These are phyloP conservation scores for Eimeria falciformis DNA, from an alignment of 169 alveolate species.

Conservation along the genomic window DNA sequence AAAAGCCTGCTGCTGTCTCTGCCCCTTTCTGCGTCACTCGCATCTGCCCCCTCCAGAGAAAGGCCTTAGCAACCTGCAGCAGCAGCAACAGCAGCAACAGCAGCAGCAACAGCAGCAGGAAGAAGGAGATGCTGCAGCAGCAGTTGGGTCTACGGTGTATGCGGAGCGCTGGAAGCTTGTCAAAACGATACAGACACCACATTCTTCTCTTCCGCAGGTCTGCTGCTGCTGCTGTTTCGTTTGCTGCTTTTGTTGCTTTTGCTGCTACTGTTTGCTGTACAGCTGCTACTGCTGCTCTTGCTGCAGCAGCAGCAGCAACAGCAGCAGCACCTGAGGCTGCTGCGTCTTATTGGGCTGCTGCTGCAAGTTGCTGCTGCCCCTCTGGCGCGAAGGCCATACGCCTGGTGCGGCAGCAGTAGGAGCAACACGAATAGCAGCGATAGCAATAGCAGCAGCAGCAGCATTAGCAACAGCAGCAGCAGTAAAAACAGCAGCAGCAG, in stretches of 20 bases:
- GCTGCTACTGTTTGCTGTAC: neutral
- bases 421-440: neutral
- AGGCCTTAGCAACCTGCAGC: neutral
- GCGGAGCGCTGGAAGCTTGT: slow-evolving; percentile 22
- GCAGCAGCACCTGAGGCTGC: slow-evolving; percentile 12
- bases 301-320: neutral
- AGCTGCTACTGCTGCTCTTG: slow-evolving; percentile 3
- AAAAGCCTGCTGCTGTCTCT: neutral
- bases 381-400: too few relatives aligned
- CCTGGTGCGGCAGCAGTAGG: too few relatives aligned
- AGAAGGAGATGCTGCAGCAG: neutral
- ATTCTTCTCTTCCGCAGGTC: slow-evolving; percentile 19
- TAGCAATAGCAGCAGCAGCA: slow-evolving; percentile 33
- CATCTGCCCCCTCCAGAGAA: slow-evolving; percentile 42
- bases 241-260: slow-evolving; percentile 26
- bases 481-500: slow-evolving; percentile 31
- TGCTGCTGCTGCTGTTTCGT: neutral
- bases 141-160: slow-evolving; percentile 18
- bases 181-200: slow-evolving; percentile 16
- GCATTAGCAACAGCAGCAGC: neutral
- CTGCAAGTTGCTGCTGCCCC: slow-evolving; percentile 54
- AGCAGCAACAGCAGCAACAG: slow-evolving; percentile 47
- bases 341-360: neutral
- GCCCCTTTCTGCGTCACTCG: slow-evolving; percentile 46
- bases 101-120: slow-evolving; percentile 30